Conservation (phyloP, 768 basidiomycete species). For the Xerocomellus amylosporus region DNA sequence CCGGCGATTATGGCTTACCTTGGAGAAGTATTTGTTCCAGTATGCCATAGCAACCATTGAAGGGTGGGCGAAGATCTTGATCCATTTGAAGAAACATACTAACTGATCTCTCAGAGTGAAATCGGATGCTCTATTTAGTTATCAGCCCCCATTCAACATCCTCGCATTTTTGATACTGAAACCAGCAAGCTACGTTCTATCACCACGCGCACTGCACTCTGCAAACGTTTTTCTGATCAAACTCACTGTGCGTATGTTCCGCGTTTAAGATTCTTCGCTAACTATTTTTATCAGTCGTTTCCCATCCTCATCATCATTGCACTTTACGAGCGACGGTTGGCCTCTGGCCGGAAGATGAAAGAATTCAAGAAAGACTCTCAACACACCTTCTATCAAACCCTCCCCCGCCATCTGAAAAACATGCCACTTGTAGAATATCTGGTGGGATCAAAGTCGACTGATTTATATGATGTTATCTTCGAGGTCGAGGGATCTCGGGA, state of each 20-base stretch:
- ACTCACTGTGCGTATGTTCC: constrained; percentile 53
- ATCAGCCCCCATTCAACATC: constrained; percentile 88
- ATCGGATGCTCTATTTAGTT: constrained; percentile 86
- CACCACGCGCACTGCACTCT: constrained; percentile 77
- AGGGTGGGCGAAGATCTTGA: constrained; percentile 47
- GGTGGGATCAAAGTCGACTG: constrained; percentile 64
- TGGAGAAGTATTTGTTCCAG: constrained; percentile 78
- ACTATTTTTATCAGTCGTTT: constrained; percentile 48
- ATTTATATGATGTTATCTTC: constrained; percentile 77
- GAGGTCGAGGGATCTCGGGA: constrained; percentile 56
- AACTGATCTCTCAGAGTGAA: constrained; percentile 57
- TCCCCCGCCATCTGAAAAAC: constrained; percentile 69
- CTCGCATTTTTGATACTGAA: constrained; percentile 78
- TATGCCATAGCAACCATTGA: constrained; percentile 83
- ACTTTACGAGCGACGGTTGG: constrained; percentile 73
- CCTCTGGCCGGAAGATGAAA: constrained; percentile 48
- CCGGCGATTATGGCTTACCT: constrained; percentile 13
- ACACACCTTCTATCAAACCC: constrained; percentile 55
- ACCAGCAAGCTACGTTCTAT: constrained; percentile 70
- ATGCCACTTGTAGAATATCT: constrained; percentile 75
- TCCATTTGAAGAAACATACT: background rate
- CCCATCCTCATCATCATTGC: constrained; percentile 75
- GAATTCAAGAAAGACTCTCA: constrained; percentile 52
- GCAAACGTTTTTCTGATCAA: constrained; percentile 85
- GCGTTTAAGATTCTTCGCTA: background rate